These are phyloP conservation scores for Chaetothyriales sp. DNA, from an alignment of 2,329 filamentous ascomycete species.

Conservation along the genomic window DNA sequence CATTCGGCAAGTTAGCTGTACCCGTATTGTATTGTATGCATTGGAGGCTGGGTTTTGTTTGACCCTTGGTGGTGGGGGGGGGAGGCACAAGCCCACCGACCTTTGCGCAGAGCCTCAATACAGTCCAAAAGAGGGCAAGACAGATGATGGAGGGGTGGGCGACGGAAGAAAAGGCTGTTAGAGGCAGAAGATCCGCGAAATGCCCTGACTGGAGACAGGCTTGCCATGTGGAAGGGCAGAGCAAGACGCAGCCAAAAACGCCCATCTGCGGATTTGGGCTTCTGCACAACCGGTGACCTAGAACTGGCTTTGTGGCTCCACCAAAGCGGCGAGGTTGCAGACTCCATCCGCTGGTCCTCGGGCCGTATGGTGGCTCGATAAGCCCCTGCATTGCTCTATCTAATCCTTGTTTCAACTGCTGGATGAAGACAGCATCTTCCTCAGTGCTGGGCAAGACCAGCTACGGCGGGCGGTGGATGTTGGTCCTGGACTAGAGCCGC, in stretches of 20 bases:
- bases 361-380: too few species aligned
- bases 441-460: not conserved
- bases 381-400: too few species aligned
- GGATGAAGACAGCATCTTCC: too few species aligned
- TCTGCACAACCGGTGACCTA: not conserved
- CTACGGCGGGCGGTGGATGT: not conserved
- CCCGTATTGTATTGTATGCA: not conserved
- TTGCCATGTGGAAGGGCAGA: not conserved
- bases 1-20: not conserved
- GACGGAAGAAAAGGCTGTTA: too few species aligned
- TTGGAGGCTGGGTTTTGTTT: not conserved
- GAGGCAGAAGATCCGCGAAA: not conserved
- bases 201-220: not conserved
- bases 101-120: not conserved
- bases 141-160: not conserved
- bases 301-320: not conserved
- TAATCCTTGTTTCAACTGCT: too few species aligned
- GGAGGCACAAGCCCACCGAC: not conserved
- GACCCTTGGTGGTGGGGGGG: not conserved
- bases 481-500: not conserved
- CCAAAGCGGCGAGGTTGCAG: too few species aligned
- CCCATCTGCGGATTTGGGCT: not conserved
- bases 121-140: not conserved
- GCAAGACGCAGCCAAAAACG: not conserved
- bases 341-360: too few species aligned